Base-by-base conservation (phyloP, 441 rosid genomes). In the Gossypium schwendimanii region DNA sequence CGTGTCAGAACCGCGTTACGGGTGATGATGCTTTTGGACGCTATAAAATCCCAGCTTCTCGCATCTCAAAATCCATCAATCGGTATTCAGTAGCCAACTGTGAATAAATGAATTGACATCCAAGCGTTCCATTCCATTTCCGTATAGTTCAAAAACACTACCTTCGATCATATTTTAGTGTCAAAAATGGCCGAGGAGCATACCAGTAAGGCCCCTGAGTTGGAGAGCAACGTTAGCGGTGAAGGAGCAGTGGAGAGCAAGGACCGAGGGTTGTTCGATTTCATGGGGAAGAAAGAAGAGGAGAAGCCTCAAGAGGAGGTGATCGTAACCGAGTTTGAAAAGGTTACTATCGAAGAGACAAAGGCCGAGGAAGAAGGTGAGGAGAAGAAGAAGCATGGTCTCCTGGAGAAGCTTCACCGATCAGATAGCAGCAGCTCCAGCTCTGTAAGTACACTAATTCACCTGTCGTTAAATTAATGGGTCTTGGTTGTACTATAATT, bases 391-490 rank as follows among this genome's bases (percentile, higher is more conserved):
- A 84, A 90, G 59, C 84, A 76, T 1, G 44, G 82, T 73, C 79
- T 90, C 36, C n/a, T 84, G 21, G 86, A 84, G 33, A 90, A 89
- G 81, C 84, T 94, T 72, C 92, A 81, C 78, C 84, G 91, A 73
- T 79, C 91, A 2, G 73, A 59, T 76, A 89, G 96, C 86, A 87
- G 91, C 83, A 87, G 91, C 83, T 86, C 94, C 47, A 87, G 91
- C 82, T 94, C 97, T 41, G 97, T 91, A 83, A 94, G 98, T 87
- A 9, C 11, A 39, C 33, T 55, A 17, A 52, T 58, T 45, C 11
- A 14, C 8, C 10, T 14, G 39, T 33, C 7, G 8, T 33, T 33
- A 33, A 33, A 33, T 6, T 33, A 6, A 33, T 33, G 39, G 39
- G 39, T 0, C 39, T 33, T 33, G 18, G 52, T 3, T 59, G 15